Evolutionary conservation across 1,284 basidiomycete species (phyloP).

Genomic region (Puccinia polysora): DNA sequence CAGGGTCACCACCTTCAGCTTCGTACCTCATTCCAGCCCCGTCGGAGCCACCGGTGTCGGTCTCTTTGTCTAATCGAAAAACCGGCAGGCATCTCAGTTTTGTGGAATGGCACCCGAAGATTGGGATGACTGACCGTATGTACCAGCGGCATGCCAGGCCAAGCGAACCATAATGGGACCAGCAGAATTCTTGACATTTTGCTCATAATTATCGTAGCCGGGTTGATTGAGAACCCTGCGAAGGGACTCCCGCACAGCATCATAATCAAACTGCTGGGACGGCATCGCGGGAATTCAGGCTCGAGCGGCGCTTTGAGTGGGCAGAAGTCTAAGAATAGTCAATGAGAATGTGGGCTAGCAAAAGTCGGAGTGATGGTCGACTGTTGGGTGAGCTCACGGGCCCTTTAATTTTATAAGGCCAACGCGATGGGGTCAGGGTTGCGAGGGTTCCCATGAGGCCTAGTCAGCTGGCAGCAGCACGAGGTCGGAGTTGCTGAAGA

Average conservation of each 20-base stretch:
- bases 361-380: too few relatives aligned
- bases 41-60: conserved; percentile 58
- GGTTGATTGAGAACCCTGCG: conserved; percentile 27
- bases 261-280: conserved; percentile 28
- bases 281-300: too few relatives aligned
- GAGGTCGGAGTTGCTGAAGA: too few relatives aligned
- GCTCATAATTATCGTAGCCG: conserved; percentile 34
- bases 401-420: too few relatives aligned
- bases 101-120: conserved; percentile 37
- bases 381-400: too few relatives aligned
- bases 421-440: too few relatives aligned
- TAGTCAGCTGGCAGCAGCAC: too few relatives aligned
- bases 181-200: conserved; percentile 30
- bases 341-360: too few relatives aligned
- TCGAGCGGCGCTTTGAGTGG: too few relatives aligned
- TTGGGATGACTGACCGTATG: conserved; percentile 53
- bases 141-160: conserved; percentile 59
- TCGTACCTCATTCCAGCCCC: conserved; percentile 56
- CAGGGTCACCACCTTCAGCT: conserved; percentile 51
- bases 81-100: conserved; percentile 46
- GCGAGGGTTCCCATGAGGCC: too few relatives aligned
- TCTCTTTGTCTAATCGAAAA: conserved; percentile 46
- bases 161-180: conserved; percentile 56
- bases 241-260: conserved; percentile 33
- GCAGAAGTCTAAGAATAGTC: too few relatives aligned